Evolutionary conservation across 228 moss, liverwort and hornwort species (phyloP).

Genomic region (Sphagnum fallax): DNA sequence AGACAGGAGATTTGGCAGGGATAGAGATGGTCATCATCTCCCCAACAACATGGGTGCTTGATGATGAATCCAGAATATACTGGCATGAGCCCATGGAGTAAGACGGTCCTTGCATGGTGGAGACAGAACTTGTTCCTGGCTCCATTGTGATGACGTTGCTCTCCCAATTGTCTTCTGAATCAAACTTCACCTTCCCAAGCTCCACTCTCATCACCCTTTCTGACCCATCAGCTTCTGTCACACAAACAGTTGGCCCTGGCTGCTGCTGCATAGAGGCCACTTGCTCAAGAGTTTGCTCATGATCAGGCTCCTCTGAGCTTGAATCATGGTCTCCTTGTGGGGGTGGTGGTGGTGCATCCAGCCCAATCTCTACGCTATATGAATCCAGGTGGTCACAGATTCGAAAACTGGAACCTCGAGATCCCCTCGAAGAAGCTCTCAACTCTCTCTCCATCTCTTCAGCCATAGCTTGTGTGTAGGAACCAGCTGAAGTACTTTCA

Average conservation of each 20-base stretch:
- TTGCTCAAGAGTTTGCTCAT: too few species aligned
- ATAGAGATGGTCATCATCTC: background rate
- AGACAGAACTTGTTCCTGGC: background rate
- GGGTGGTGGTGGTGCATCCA: too few species aligned
- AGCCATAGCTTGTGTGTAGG: too few species aligned
- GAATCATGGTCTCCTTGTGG: too few species aligned
- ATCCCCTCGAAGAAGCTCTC: too few species aligned
- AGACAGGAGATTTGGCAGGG: background rate
- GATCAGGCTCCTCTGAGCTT: too few species aligned
- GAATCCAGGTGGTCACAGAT: background rate
- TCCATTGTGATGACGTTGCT: background rate
- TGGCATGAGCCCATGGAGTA: slow-evolving; percentile 90
- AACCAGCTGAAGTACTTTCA: too few species aligned
- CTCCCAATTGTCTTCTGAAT: background rate
- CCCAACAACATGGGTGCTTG: too few species aligned
- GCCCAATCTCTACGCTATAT: too few species aligned
- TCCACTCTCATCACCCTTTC: slow-evolving; percentile 45
- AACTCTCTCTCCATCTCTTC: too few species aligned
- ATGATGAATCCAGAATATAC: slow-evolving; percentile 55
- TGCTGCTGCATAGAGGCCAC: too few species aligned
- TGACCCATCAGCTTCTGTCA: slow-evolving; percentile 28
- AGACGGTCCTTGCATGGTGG: slow-evolving; percentile 11
- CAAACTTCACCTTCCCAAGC: slow-evolving; percentile 34
- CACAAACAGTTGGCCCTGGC: slow-evolving; percentile 24
- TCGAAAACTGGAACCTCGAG: too few species aligned